phyloP scores from a whole-genome alignment of 2,329 filamentous ascomycete species.

The Diaporthe sp. region DNA sequence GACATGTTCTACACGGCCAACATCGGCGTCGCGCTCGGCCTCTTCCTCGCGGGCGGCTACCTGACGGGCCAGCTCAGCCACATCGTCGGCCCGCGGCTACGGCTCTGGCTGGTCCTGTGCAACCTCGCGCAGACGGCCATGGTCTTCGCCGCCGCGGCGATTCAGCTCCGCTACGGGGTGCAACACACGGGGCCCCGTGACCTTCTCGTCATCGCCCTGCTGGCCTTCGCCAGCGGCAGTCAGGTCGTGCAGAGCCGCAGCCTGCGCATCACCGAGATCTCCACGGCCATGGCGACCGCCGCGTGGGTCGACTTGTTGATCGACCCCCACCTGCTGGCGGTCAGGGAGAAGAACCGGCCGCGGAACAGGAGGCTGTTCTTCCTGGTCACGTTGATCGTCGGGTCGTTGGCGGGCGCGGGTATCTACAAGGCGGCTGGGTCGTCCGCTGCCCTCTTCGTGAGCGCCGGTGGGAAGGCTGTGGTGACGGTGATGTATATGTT shows the following conservation, averaged over 20 bases:
- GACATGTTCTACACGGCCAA: conserved; percentile 67
- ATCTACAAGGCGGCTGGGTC: conserved; percentile 61
- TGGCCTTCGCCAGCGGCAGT: conserved; percentile 69
- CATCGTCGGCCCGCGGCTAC: conserved; percentile 62
- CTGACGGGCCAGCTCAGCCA: conserved; percentile 71
- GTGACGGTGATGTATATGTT: conserved; percentile 62
- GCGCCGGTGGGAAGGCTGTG: conserved; percentile 60
- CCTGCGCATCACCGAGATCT: conserved; percentile 72
- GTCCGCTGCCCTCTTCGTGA: conserved; percentile 58
- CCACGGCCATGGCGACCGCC: conserved; percentile 75
- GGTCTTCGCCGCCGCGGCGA: conserved; percentile 65
- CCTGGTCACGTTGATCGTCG: conserved; percentile 60
- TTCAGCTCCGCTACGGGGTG: conserved; percentile 61
- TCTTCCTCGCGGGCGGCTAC: conserved; percentile 69
- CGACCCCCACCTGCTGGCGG: conserved; percentile 63
- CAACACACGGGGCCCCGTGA: conserved; percentile 54
- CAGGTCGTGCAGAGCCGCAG: conserved; percentile 71
- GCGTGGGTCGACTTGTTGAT: conserved; percentile 73
- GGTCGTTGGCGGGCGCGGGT: conserved; percentile 66
- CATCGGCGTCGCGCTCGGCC: conserved; percentile 67
- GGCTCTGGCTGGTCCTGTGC: conserved; percentile 68
- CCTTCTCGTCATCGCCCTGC: conserved; percentile 61
- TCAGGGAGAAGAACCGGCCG: conserved; percentile 59
- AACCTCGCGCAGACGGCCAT: conserved; percentile 68
- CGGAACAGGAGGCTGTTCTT: conserved; percentile 66